phyloP scores from a whole-genome alignment of 2,329 filamentous ascomycete species.

The Zasmidium citrigriseum region DNA sequence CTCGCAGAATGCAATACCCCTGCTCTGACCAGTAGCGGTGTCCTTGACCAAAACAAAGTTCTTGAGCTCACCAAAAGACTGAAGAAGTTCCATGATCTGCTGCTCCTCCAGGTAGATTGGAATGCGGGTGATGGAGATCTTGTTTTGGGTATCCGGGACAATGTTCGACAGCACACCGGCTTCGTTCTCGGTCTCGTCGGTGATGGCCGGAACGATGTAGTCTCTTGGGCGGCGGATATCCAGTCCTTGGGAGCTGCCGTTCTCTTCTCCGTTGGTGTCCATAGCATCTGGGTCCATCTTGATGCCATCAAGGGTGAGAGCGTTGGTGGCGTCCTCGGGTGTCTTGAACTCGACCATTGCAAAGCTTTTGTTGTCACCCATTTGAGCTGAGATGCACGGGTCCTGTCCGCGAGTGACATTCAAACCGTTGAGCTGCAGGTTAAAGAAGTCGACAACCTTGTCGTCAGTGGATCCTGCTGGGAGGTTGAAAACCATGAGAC shows the following conservation, averaged over 20 bases:
- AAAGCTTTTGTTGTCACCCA: slow-evolving; percentile 77
- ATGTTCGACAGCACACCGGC: slow-evolving; percentile 75
- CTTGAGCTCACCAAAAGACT: slow-evolving; percentile 89
- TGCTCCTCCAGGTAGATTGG: slow-evolving; percentile 86
- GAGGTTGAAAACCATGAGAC: slow-evolving; percentile 84
- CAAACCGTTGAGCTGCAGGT: slow-evolving; percentile 92
- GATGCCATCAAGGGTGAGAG: slow-evolving; percentile 85
- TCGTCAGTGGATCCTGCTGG: slow-evolving; percentile 75
- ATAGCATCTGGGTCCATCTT: slow-evolving; percentile 72
- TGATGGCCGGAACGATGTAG: slow-evolving; percentile 85
- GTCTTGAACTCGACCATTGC: slow-evolving; percentile 90
- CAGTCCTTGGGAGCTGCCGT: slow-evolving; percentile 61
- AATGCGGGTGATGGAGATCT: slow-evolving; percentile 90
- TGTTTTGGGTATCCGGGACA: slow-evolving; percentile 91
- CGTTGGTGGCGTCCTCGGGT: slow-evolving; percentile 84
- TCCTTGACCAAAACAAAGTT: slow-evolving; percentile 91
- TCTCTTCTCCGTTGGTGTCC: slow-evolving; percentile 52
- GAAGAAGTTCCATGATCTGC: slow-evolving; percentile 85
- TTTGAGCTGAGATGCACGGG: slow-evolving; percentile 79
- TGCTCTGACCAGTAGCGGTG: slow-evolving; percentile 69
- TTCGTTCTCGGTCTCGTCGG: slow-evolving; percentile 72
- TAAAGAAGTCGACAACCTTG: slow-evolving; percentile 80
- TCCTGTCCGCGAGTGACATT: slow-evolving; percentile 85
- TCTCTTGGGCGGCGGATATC: slow-evolving; percentile 88
- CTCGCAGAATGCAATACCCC: slow-evolving; percentile 97